phyloP scores from a whole-genome alignment of 1,284 basidiomycete genomes.

The Cryptococcus sp. region DNA sequence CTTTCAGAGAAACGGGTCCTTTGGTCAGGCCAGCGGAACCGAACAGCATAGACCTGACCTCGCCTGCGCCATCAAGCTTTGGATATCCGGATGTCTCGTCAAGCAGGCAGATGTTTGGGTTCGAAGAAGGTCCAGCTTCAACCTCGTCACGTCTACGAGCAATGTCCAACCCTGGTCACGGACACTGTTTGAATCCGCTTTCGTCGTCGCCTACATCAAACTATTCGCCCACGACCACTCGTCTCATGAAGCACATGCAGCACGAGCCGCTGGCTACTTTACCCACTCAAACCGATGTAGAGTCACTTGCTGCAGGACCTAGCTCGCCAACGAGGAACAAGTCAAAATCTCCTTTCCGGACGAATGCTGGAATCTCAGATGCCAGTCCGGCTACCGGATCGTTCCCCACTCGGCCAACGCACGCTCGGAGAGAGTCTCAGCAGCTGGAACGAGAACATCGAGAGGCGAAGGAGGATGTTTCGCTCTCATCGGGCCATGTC shows the following conservation, averaged over 20 bases:
- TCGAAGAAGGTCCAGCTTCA: slow-evolving; percentile 9
- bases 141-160: slow-evolving; percentile 12
- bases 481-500: slow-evolving; percentile 31
- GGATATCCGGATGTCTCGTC: slow-evolving; percentile 1
- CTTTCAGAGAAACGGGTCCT: not conserved
- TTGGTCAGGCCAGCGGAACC: not conserved
- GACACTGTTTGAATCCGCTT: not conserved
- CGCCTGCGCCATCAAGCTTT: slow-evolving; percentile 12
- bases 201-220: slow-evolving; percentile 1
- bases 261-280: slow-evolving; percentile 16
- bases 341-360: slow-evolving; percentile 1
- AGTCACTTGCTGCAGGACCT: not conserved
- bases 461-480: slow-evolving; percentile 19
- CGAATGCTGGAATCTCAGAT: too few species aligned
- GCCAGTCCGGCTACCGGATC: too few species aligned
- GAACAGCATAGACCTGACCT: slow-evolving; percentile 18
- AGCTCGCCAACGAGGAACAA: not conserved
- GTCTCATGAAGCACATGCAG: slow-evolving; percentile 7
- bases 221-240: slow-evolving; percentile 6
- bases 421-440: slow-evolving; percentile 22
- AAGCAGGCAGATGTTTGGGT: slow-evolving; percentile 10
- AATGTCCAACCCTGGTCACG: slow-evolving; percentile 15
- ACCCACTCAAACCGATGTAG: slow-evolving; percentile 16
- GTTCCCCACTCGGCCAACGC: not conserved
- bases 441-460: slow-evolving; percentile 25